phyloP scores from a whole-genome alignment of 2,329 filamentous ascomycete species.

The Byssochlamys sp. region DNA sequence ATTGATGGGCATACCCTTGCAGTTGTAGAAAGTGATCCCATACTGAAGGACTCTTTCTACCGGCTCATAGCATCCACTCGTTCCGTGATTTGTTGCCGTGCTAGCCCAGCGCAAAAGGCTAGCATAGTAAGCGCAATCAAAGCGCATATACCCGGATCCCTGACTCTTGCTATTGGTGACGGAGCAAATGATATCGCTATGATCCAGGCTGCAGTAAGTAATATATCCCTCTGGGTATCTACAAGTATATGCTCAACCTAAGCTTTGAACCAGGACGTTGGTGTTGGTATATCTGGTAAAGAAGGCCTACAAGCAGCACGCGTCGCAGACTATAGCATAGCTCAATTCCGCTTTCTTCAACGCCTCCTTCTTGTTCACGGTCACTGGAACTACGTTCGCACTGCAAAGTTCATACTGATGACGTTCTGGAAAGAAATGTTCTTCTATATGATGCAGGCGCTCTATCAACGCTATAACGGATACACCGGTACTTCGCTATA shows the following conservation, averaged over 20 bases:
- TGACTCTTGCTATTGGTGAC: slow-evolving; percentile 72
- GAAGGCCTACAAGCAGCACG: slow-evolving; percentile 71
- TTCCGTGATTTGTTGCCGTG: slow-evolving; percentile 72
- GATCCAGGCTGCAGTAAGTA: slow-evolving; percentile 61
- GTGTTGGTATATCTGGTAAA: slow-evolving; percentile 70
- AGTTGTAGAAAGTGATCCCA: slow-evolving; percentile 53
- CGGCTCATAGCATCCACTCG: slow-evolving; percentile 62
- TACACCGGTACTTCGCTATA: slow-evolving; percentile 72
- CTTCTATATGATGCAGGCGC: slow-evolving; percentile 65
- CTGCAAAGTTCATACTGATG: slow-evolving; percentile 61
- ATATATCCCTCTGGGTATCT: background rate
- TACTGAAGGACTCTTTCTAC: slow-evolving; percentile 57
- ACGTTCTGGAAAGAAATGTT: slow-evolving; percentile 72
- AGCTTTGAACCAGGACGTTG: slow-evolving; percentile 48
- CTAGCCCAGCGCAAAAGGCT: slow-evolving; percentile 68
- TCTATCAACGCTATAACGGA: slow-evolving; percentile 63
- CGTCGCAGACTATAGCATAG: slow-evolving; percentile 70
- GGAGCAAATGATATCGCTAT: slow-evolving; percentile 80
- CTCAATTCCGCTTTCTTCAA: slow-evolving; percentile 68
- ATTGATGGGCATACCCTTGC: slow-evolving; percentile 68
- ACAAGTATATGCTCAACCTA: background rate
- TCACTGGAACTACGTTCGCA: slow-evolving; percentile 67
- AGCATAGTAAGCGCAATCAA: slow-evolving; percentile 63
- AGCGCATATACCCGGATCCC: slow-evolving; percentile 55
- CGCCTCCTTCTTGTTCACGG: slow-evolving; percentile 66